A percentile compares a stretch with the other conserved stretches of the same genome.
Conservation (phyloP, 2,329 filamentous ascomycete genomes). For the Conoideocrella luteorostrata region DNA sequence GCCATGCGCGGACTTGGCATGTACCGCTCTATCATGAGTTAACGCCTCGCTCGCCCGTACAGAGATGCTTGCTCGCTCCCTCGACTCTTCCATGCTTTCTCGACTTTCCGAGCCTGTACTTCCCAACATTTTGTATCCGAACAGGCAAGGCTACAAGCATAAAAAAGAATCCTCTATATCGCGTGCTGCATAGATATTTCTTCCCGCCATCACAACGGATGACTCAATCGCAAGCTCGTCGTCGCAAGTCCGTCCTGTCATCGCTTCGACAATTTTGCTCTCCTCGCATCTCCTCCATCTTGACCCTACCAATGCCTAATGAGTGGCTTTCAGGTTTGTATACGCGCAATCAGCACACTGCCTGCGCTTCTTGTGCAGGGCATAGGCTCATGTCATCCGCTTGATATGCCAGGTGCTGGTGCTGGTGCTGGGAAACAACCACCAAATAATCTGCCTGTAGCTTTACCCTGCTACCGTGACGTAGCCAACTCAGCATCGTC, state of each 20-base stretch:
- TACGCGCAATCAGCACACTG: not conserved
- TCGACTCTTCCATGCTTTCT: not conserved
- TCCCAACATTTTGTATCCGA: too few relatives aligned
- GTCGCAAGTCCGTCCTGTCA: too few relatives aligned
- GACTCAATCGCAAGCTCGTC: too few relatives aligned
- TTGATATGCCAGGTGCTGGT: not conserved
- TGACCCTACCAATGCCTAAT: too few relatives aligned
- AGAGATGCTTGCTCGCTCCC: not conserved
- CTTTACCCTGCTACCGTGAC: not conserved
- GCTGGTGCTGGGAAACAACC: not conserved
- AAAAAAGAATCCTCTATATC: too few relatives aligned
- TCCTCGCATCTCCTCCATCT: too few relatives aligned
- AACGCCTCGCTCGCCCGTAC: constrained; percentile 14
- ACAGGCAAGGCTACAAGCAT: too few relatives aligned
- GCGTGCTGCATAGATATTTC: too few relatives aligned
- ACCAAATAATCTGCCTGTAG: not conserved
- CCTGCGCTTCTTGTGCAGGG: not conserved
- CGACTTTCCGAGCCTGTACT: constrained; percentile 7
- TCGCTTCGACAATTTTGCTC: too few relatives aligned
- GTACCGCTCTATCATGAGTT: constrained; percentile 22
- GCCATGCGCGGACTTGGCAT: constrained; percentile 4
- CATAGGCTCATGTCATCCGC: not conserved
- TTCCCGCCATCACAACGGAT: too few relatives aligned
- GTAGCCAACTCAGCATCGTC: constrained; percentile 8
- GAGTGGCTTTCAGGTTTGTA: too few relatives aligned